Conservation (phyloP, 192 early-diverging fungal species). For the Umbelopsis isabellina region DNA sequence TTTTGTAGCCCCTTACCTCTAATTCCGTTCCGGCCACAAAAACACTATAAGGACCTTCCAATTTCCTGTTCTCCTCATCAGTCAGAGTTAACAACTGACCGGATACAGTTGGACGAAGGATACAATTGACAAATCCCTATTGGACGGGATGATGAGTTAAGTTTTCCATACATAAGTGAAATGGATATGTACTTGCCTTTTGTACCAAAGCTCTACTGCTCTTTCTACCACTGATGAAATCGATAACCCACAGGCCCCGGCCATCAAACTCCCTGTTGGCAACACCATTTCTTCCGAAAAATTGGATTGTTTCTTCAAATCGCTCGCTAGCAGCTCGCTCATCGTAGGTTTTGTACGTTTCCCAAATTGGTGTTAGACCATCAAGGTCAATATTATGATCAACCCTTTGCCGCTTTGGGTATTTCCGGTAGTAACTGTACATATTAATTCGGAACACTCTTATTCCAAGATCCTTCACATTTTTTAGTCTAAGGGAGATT, state of each 20-base stretch:
- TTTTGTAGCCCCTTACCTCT: slow-evolving; percentile 35
- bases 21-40: slow-evolving; percentile 45
- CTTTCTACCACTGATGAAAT: slow-evolving; percentile 46
- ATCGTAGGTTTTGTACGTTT: slow-evolving; percentile 25
- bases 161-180: background rate
- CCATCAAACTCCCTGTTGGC: slow-evolving; percentile 41
- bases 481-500: slow-evolving; percentile 44
- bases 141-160: background rate
- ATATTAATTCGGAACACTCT: slow-evolving; percentile 50
- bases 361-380: slow-evolving; percentile 53
- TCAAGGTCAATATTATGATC: slow-evolving; percentile 37
- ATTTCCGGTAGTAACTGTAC: slow-evolving; percentile 39
- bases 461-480: slow-evolving; percentile 40
- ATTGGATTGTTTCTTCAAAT: slow-evolving; percentile 30
- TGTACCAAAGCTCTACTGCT: slow-evolving; percentile 45
- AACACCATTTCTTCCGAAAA: slow-evolving; percentile 33
- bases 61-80: slow-evolving; percentile 41
- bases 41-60: slow-evolving; percentile 28
- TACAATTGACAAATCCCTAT: slow-evolving; percentile 47
- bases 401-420: slow-evolving; percentile 22
- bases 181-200: slow-evolving; percentile 36
- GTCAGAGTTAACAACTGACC: slow-evolving; percentile 49
- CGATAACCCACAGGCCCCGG: slow-evolving; percentile 52
- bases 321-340: slow-evolving; percentile 19
- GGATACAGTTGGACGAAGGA: slow-evolving; percentile 44